Percentiles rank a stretch among this genome's conserved stretches.
These are phyloP conservation scores for Aleurites moluccanus DNA, from an alignment of 441 rosid species.

Conservation along the genomic window DNA sequence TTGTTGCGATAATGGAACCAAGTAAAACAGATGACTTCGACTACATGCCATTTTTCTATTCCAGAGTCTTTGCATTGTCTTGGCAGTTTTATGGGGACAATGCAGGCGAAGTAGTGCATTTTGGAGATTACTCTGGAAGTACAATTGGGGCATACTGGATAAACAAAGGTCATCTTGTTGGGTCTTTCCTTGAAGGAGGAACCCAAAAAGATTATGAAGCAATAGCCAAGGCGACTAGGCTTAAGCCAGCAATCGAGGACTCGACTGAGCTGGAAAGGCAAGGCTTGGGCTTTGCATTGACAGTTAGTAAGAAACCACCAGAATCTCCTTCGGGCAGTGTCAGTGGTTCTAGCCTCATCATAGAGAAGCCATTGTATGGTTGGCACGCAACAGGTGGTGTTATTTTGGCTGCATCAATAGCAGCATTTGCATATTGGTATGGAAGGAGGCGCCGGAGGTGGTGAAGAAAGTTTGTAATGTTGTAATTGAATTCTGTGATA, in stretches of 20 bases:
- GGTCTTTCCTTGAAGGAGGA: slow-evolving; percentile 96
- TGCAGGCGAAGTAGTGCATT: slow-evolving; percentile 77
- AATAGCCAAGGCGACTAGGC: slow-evolving; percentile 60
- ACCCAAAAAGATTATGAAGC: slow-evolving; percentile 90
- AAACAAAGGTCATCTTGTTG: slow-evolving; percentile 71
- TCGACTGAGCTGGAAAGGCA: slow-evolving; percentile 51
- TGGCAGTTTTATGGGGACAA: slow-evolving; percentile 97
- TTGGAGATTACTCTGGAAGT: slow-evolving; percentile 71
- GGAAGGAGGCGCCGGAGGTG: slow-evolving; percentile 86
- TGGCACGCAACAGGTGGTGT: slow-evolving; percentile 80
- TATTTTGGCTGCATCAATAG: slow-evolving; percentile 68
- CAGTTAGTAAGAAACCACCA: slow-evolving; percentile 41
- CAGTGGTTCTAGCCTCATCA: slow-evolving; percentile 33
- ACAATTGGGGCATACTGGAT: slow-evolving; percentile 90
- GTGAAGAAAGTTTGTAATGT: slow-evolving; percentile 35
- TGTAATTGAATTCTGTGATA: slow-evolving; percentile 11
- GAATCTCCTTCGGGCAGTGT: slow-evolving; percentile 22
- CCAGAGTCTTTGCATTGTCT: slow-evolving; percentile 73
- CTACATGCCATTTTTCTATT: slow-evolving; percentile 92
- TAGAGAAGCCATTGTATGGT: slow-evolving; percentile 49
- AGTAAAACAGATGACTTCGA: slow-evolving; percentile 65
- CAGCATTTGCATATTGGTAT: slow-evolving; percentile 87
- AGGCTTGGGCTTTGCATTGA: slow-evolving; percentile 69
- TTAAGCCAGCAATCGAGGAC: slow-evolving; percentile 60
- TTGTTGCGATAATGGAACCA: slow-evolving; percentile 72